Evolutionary conservation across 352 stramenopile species (phyloP).

Genomic region (Peronospora tabacina): DNA sequence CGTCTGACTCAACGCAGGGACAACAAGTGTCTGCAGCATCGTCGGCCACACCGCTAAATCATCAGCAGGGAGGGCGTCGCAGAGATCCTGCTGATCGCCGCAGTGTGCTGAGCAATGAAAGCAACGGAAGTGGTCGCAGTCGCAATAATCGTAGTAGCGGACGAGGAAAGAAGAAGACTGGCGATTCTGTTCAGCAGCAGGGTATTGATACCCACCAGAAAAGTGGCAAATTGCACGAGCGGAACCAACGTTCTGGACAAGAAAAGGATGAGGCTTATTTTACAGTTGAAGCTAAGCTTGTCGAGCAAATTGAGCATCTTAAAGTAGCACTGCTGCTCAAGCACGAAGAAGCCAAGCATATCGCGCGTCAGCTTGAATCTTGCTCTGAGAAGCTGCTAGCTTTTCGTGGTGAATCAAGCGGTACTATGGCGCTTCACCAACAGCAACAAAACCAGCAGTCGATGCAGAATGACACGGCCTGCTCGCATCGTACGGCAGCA

Average conservation of each 20-base stretch:
- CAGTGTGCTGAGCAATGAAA: slow-evolving; percentile 26
- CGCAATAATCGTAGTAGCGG: slow-evolving; percentile 25
- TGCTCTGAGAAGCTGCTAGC: slow-evolving; percentile 47
- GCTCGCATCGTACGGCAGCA: slow-evolving; percentile 7
- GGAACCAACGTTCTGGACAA: slow-evolving; percentile 46
- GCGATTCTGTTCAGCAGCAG: slow-evolving; percentile 5
- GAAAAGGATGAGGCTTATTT: slow-evolving; percentile 21
- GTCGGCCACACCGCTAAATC: neutral
- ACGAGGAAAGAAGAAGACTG: slow-evolving; percentile 19
- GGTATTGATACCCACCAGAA: slow-evolving; percentile 21
- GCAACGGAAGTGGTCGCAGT: slow-evolving; percentile 28
- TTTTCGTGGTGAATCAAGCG: slow-evolving; percentile 21
- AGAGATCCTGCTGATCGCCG: slow-evolving; percentile 22
- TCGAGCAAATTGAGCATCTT: slow-evolving; percentile 59
- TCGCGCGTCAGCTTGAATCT: slow-evolving; percentile 44
- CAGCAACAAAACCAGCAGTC: slow-evolving; percentile 11
- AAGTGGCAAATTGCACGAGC: slow-evolving; percentile 1
- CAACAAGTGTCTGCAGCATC: slow-evolving; percentile 9
- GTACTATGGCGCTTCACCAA: neutral
- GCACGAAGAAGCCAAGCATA: slow-evolving; percentile 70
- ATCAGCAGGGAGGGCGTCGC: slow-evolving; percentile 13
- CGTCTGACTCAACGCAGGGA: slow-evolving; percentile 9
- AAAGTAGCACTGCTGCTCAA: slow-evolving; percentile 62
- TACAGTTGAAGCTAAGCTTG: slow-evolving; percentile 40
- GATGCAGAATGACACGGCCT: slow-evolving; percentile 13